Percentiles rank a stretch among this genome's conserved stretches.
These are phyloP conservation scores for Buxus sempervirens DNA, from an alignment of 164 flowering plant species.

Conservation along the genomic window DNA sequence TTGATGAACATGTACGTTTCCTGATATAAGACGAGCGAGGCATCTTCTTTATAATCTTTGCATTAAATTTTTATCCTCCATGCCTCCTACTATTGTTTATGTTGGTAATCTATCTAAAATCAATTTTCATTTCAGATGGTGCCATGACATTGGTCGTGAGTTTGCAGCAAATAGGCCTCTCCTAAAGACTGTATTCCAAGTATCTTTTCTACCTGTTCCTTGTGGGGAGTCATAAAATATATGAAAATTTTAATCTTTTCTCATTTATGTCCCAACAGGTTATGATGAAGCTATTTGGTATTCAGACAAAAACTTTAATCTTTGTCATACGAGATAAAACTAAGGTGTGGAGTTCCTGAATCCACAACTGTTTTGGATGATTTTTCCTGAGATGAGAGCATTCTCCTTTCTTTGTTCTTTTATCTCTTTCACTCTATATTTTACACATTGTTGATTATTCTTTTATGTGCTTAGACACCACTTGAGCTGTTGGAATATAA, in stretches of 20 bases:
- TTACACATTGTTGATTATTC: neutral
- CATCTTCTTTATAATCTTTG: neutral
- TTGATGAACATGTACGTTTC: slow-evolving; percentile 87
- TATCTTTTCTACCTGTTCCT: slow-evolving; percentile 15
- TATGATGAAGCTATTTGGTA: slow-evolving; percentile 96
- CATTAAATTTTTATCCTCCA: neutral
- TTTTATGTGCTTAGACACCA: slow-evolving; percentile 61
- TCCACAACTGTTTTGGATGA: neutral
- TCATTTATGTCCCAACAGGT: slow-evolving; percentile 45
- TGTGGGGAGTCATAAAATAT: neutral
- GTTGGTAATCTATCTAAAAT: neutral
- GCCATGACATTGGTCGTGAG: slow-evolving; percentile 99
- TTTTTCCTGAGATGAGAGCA: neutral
- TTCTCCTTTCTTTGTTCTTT: neutral
- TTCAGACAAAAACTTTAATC: slow-evolving; percentile 89
- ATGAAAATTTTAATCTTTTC: slow-evolving; percentile 1
- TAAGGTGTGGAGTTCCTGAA: slow-evolving; percentile 41
- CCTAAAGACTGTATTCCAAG: slow-evolving; percentile 92
- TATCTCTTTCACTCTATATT: neutral
- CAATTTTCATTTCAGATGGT: slow-evolving; percentile 69
- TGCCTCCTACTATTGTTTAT: neutral
- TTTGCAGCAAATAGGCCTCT: slow-evolving; percentile 99
- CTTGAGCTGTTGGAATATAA: slow-evolving; percentile 88
- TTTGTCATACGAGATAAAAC: slow-evolving; percentile 97
- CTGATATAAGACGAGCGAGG: neutral